Evolutionary conservation across 495 filamentous ascomycete species (phyloP).

Genomic region (Daldinia bambusicola): DNA sequence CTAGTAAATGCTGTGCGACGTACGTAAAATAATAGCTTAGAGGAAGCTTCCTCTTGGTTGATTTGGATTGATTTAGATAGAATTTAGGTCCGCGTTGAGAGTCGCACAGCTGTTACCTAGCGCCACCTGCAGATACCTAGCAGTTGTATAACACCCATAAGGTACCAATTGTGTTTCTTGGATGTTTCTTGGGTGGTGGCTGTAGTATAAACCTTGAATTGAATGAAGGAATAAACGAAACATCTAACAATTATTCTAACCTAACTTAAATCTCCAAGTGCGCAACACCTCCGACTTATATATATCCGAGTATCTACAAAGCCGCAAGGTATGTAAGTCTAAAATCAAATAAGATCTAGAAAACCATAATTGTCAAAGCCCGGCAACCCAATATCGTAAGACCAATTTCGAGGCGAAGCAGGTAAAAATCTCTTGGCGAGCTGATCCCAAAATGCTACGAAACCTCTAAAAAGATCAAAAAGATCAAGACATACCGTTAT

Average conservation of each 20-base stretch:
- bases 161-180: too few species aligned
- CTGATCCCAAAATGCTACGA: not conserved
- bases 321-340: too few species aligned
- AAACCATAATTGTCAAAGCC: conserved; percentile 13
- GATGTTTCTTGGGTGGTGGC: not conserved
- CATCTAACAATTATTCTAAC: too few species aligned
- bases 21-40: not conserved
- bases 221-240: too few species aligned
- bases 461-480: too few species aligned
- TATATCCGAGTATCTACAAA: not conserved
- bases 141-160: not conserved
- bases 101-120: not conserved
- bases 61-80: not conserved
- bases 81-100: not conserved
- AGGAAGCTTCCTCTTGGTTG: not conserved
- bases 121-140: not conserved
- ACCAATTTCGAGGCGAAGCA: conserved; percentile 32
- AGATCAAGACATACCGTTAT: too few species aligned
- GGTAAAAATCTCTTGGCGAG: conserved; percentile 8
- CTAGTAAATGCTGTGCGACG: conserved; percentile 1
- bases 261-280: not conserved
- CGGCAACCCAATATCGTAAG: conserved; percentile 35
- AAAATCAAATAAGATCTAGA: not conserved
- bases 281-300: conserved; percentile 4
- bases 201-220: conserved; percentile 14